Evolutionary conservation across 108 stramenopile genomes (phyloP), one percentile per base, ranked within the genome.

Genomic region (Mediolabrus comicus): DNA sequence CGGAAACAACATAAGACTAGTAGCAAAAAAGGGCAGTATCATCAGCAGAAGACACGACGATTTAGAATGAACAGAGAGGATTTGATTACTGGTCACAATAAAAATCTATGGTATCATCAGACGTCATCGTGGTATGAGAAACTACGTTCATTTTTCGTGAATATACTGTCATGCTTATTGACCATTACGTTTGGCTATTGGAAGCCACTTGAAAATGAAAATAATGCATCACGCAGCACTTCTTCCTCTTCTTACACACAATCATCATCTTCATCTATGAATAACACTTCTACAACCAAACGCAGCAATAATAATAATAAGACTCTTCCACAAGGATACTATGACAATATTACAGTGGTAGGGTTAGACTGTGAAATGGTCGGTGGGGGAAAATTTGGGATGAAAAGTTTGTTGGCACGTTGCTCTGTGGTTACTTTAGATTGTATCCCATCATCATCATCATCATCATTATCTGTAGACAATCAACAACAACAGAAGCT

Each of bases 311-410:
- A 46, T n/a, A 46, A 49, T 8, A 22, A 49, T 2, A 0, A 8
- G 22, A 0, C 46, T 22, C 6, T 8, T 49, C 46, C 22, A 49
- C 19, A 49, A 49, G 46, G 19, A 43, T 79, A 79, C 39, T 79
- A 67, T 39, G 59, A 62, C 36, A 58, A 75, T 22, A 62, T 64
- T 25, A 32, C 31, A 13, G 72, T 82, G 6, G 62, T 82, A 35
- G 81, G 81, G 14, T 65, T 82, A 25, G 81, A 82, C 53, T 82
- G 81, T 33, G 81, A 82, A 69, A 82, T 82, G 81, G 81, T 82
- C 3, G 76, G 81, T 12, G 81, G 72, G 12, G 81, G 81, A 3
- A 59, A 66, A 62, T 66, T 63, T 12, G 81, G 81, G 0, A 46
- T 25, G 53, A 69, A 41, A 10, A 82, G 81, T 34, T n/a, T 78